Conservation (phyloP, 2,329 filamentous ascomycete genomes). For the Pseudopithomyces chartarum region DNA sequence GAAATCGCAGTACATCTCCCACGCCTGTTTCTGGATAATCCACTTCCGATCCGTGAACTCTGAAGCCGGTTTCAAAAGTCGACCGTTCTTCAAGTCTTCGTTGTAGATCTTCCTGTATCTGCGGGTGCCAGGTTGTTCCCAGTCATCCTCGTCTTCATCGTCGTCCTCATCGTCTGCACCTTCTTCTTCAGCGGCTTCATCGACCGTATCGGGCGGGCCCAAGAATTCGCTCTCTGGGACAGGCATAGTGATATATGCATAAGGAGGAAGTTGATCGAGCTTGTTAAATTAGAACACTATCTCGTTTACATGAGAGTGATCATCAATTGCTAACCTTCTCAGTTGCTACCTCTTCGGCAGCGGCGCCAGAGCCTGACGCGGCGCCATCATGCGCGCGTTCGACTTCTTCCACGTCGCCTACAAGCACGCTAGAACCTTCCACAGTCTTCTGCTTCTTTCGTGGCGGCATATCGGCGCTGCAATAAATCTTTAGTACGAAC, state of each 20-base stretch:
- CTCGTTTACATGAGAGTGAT: too few relatives aligned
- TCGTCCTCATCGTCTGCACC: constrained; percentile 9
- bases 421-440: background rate
- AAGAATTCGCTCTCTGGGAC: background rate
- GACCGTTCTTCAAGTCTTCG: background rate
- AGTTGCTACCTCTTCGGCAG: too few relatives aligned
- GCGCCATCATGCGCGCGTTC: background rate
- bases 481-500: background rate
- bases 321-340: too few relatives aligned
- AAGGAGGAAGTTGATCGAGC: background rate
- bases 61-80: constrained; percentile 2
- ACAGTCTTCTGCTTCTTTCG: background rate
- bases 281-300: background rate
- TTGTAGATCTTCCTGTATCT: background rate
- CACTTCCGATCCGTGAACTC: constrained; percentile 22
- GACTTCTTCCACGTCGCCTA: background rate
- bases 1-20: constrained; percentile 10
- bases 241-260: background rate
- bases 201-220: background rate
- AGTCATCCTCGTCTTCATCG: background rate
- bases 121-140: background rate
- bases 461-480: background rate
- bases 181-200: background rate
- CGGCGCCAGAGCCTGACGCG: too few relatives aligned
- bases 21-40: constrained; percentile 23